A percentile compares a stretch with the other conserved stretches of the same genome.
These are phyloP conservation scores for Aureobasidium sp. DNA, from an alignment of 2,329 filamentous ascomycete species.

Conservation along the genomic window DNA sequence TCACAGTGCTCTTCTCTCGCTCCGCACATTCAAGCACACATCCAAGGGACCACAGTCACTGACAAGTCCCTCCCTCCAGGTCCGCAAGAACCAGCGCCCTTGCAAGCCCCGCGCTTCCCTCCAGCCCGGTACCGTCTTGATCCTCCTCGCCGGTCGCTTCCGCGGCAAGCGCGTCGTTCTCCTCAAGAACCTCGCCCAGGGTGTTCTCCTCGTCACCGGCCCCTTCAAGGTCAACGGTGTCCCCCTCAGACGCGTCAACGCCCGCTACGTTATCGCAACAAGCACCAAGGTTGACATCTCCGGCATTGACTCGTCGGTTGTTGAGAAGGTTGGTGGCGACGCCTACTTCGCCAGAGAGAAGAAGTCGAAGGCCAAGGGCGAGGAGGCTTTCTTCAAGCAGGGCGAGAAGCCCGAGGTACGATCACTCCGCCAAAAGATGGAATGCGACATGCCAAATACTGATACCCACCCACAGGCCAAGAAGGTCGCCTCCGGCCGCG, in stretches of 20 bases:
- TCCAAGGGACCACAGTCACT: not conserved
- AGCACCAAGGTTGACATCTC: slow-evolving; percentile 77
- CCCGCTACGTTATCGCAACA: slow-evolving; percentile 89
- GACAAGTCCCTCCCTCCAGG: slow-evolving; percentile 47
- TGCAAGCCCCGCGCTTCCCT: slow-evolving; percentile 84
- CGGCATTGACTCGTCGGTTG: slow-evolving; percentile 63
- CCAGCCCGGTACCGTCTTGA: slow-evolving; percentile 91
- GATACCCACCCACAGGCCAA: slow-evolving; percentile 42
- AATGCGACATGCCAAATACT: not conserved
- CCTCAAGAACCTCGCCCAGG: slow-evolving; percentile 95
- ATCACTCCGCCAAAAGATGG: not conserved
- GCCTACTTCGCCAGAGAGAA: slow-evolving; percentile 98
- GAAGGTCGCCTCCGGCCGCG: slow-evolving; percentile 91
- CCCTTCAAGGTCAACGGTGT: slow-evolving; percentile 99
- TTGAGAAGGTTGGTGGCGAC: slow-evolving; percentile 72
- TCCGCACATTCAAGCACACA: not conserved
- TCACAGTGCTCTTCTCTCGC: slow-evolving; percentile 3
- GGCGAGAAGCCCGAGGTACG: slow-evolving; percentile 94
- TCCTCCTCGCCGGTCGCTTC: slow-evolving; percentile 98
- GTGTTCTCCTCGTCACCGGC: slow-evolving; percentile 96
- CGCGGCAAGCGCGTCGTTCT: slow-evolving; percentile 99
- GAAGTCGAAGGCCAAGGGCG: slow-evolving; percentile 86
- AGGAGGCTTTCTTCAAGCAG: slow-evolving; percentile 99
- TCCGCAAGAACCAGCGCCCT: slow-evolving; percentile 87
- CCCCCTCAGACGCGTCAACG: slow-evolving; percentile 86